Evolutionary conservation across 2,329 filamentous ascomycete species (phyloP).

Genomic region (Arthrobotrys iridis): DNA sequence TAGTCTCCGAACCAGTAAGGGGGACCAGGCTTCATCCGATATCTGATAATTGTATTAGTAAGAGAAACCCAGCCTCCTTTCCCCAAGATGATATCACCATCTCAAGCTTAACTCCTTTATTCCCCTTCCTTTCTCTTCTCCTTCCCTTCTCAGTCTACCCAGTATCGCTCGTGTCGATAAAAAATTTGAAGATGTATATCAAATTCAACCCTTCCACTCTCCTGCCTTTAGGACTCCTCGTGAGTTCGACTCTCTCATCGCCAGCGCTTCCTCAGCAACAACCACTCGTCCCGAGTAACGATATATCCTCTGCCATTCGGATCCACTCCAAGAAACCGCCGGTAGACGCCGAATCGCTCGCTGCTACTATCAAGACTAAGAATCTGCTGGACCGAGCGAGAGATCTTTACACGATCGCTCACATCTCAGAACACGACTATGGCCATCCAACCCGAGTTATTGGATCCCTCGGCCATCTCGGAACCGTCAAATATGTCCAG

Average conservation of each 20-base stretch:
- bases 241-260: background rate
- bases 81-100: conserved; percentile 28
- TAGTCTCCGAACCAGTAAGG: conserved; percentile 12
- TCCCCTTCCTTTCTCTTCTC: conserved; percentile 1
- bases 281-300: conserved; percentile 1
- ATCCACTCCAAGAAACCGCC: conserved; percentile 36
- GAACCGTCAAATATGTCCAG: conserved; percentile 72
- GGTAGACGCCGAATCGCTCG: conserved; percentile 18
- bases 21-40: background rate
- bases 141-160: background rate
- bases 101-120: conserved; percentile 13
- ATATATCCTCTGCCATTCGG: conserved; percentile 10
- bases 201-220: conserved; percentile 33
- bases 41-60: too few species aligned
- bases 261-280: conserved; percentile 18
- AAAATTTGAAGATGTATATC: conserved; percentile 28
- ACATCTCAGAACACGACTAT: conserved; percentile 70
- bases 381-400: conserved; percentile 71
- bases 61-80: conserved; percentile 25
- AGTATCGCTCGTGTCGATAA: background rate
- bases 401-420: conserved; percentile 71
- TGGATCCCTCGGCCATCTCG: conserved; percentile 72
- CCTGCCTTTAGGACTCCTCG: conserved; percentile 29
- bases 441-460: conserved; percentile 77
- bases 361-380: conserved; percentile 65